These are phyloP conservation scores for Kluyveromyces aestuarii DNA, from an alignment of 805 yeast species.

Conservation along the genomic window DNA sequence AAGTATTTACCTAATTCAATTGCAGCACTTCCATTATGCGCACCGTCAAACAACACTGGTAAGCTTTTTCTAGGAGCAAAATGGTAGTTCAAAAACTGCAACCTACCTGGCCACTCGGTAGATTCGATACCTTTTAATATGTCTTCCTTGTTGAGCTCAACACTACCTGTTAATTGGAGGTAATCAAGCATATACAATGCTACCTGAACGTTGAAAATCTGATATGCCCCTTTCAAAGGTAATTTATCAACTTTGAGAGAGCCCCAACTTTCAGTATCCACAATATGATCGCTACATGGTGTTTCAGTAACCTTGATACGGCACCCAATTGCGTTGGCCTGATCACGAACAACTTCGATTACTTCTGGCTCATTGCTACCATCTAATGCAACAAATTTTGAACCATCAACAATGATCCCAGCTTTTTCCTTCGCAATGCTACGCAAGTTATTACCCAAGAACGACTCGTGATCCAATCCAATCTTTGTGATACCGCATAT, in stretches of 20 bases:
- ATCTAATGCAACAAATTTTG: conserved; percentile 60
- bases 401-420: conserved; percentile 53
- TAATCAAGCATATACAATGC: conserved; percentile 49
- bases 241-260: conserved; percentile 26
- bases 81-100: conserved; percentile 43
- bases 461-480: conserved; percentile 74
- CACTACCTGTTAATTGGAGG: conserved; percentile 16
- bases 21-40: conserved; percentile 86
- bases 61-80: conserved; percentile 16
- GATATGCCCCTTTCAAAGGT: conserved; percentile 69
- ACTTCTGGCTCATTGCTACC: conserved; percentile 51
- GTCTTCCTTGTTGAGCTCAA: conserved; percentile 25
- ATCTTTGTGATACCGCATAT: conserved; percentile 75
- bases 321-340: conserved; percentile 30
- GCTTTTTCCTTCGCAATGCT: conserved; percentile 76
- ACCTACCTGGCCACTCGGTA: conserved; percentile 81
- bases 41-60: conserved; percentile 67
- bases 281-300: conserved; percentile 4
- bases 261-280: conserved; percentile 27
- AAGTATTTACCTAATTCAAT: conserved; percentile 54
- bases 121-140: conserved; percentile 43
- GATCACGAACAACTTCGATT: conserved; percentile 34
- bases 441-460: conserved; percentile 57
- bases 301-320: conserved; percentile 18
- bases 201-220: conserved; percentile 56